A percentile compares a stretch with the other conserved stretches of the same genome.
Evolutionary conservation across 495 filamentous ascomycete genomes (phyloP).

Genomic region (Podospora pseudoanserina): DNA sequence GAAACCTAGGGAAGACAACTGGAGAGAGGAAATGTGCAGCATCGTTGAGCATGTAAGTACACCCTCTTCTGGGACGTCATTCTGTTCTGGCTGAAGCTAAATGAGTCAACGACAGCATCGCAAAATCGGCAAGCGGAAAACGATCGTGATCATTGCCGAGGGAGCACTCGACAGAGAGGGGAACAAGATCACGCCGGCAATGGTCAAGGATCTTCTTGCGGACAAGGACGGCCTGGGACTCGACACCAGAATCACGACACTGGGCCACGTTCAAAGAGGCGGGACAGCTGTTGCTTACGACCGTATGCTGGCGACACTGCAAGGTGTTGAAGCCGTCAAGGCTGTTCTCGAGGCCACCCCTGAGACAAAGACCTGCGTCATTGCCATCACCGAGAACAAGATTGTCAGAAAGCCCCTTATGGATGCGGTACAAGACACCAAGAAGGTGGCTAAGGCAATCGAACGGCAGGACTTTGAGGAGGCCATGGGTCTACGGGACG

Average conservation of each 20-base stretch:
- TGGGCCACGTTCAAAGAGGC: constrained; percentile 94
- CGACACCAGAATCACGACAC: constrained; percentile 90
- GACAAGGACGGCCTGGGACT: constrained; percentile 64
- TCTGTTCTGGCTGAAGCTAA: background rate
- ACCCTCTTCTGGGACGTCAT: background rate
- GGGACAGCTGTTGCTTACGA: constrained; percentile 92
- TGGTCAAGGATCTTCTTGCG: constrained; percentile 84
- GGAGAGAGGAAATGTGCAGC: constrained; percentile 84
- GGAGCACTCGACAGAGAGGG: constrained; percentile 84
- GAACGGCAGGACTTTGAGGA: constrained; percentile 73
- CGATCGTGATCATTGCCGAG: constrained; percentile 96
- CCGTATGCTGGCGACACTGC: constrained; percentile 85
- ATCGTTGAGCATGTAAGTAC: constrained; percentile 69
- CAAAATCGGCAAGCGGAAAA: constrained; percentile 86
- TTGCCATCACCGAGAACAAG: constrained; percentile 96
- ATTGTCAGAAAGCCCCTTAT: constrained; percentile 84
- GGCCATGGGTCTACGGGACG: constrained; percentile 83
- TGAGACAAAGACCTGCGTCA: constrained; percentile 86
- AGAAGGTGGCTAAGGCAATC: constrained; percentile 78
- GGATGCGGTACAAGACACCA: constrained; percentile 80
- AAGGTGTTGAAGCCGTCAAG: constrained; percentile 94
- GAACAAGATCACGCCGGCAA: constrained; percentile 72
- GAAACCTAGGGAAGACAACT: constrained; percentile 81
- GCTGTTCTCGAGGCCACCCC: constrained; percentile 91
- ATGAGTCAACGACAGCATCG: constrained; percentile 62